Percentiles rank a stretch among this genome's conserved stretches.
Evolutionary conservation across 1,284 basidiomycete species (phyloP).

Genomic region (Fomes fomentarius): DNA sequence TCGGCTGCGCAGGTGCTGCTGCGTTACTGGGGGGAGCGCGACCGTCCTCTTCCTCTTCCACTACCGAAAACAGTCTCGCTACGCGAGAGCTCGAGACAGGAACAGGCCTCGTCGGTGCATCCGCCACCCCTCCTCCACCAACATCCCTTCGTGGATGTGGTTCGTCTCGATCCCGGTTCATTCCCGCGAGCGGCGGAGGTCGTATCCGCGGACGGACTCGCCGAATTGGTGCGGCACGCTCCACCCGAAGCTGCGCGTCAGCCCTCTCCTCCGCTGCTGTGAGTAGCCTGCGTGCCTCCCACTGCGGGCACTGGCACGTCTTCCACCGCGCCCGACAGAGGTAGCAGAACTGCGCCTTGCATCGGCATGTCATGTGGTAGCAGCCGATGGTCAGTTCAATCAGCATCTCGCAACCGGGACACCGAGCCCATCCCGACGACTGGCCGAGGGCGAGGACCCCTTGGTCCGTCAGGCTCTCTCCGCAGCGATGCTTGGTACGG

Average conservation of each 20-base stretch:
- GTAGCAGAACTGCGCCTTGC: constrained; percentile 38
- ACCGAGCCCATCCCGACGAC: constrained; percentile 44
- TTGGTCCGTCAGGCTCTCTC: constrained; percentile 17
- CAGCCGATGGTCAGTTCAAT: constrained; percentile 40
- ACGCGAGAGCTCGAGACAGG: too few relatives aligned
- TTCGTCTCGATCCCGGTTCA: neutral
- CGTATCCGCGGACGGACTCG: neutral
- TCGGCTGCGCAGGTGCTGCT: too few relatives aligned
- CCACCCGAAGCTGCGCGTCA: constrained; percentile 23
- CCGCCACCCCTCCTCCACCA: too few relatives aligned
- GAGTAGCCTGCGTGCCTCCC: constrained; percentile 43
- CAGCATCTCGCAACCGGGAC: constrained; percentile 43
- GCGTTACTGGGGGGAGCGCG: too few relatives aligned
- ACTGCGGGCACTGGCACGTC: constrained; percentile 42
- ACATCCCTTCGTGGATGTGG: too few relatives aligned
- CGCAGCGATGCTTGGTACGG: constrained; percentile 21
- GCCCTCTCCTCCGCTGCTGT: constrained; percentile 38
- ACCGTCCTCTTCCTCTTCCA: too few relatives aligned
- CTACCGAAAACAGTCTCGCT: too few relatives aligned
- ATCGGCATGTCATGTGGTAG: constrained; percentile 42
- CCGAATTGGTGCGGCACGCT: neutral
- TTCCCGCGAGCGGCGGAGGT: neutral
- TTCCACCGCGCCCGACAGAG: constrained; percentile 44
- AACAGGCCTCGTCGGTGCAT: too few relatives aligned
- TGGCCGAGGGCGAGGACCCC: constrained; percentile 38